Percentiles rank a stretch among this genome's conserved stretches.
phyloP scores from a whole-genome alignment of 192 early-diverging fungal genomes.

The Funneliformis geosporum region DNA sequence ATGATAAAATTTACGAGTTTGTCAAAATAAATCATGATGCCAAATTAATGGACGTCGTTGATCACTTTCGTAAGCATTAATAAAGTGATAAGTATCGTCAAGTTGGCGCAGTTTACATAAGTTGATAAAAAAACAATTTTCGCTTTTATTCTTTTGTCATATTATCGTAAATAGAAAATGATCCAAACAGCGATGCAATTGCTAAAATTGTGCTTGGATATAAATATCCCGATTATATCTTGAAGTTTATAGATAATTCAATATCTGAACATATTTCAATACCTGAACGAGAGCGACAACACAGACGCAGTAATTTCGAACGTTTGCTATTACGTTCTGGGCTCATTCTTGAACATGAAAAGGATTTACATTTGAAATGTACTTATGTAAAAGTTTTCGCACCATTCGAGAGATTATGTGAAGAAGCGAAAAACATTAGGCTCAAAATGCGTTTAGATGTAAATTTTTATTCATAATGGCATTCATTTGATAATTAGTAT shows the following conservation, averaged over 20 bases:
- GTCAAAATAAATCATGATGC: constrained; percentile 30
- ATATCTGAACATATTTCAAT: too few species aligned
- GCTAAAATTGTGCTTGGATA: constrained; percentile 44
- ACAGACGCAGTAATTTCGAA: constrained; percentile 39
- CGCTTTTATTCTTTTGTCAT: not conserved
- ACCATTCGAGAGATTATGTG: constrained; percentile 45
- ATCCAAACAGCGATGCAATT: constrained; percentile 42
- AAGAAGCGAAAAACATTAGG: constrained; percentile 41
- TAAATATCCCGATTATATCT: constrained; percentile 42
- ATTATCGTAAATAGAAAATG: constrained; percentile 30
- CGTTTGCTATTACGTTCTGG: constrained; percentile 39
- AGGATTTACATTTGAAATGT: constrained; percentile 36
- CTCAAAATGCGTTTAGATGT: constrained; percentile 43
- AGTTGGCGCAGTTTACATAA: too few species aligned
- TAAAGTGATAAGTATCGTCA: not conserved
- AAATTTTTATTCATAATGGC: not conserved
- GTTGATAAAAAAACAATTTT: too few species aligned
- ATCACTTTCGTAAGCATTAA: constrained; percentile 35
- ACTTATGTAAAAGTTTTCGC: constrained; percentile 45
- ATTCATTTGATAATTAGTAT: constrained; percentile 25
- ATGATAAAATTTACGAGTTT: constrained; percentile 36
- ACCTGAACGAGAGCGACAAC: too few species aligned
- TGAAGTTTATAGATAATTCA: constrained; percentile 40
- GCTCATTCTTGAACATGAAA: constrained; percentile 44
- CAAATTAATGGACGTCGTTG: constrained; percentile 37